Evolutionary conservation across 1,139 yeast species (phyloP), one percentile per base, ranked within the genome.

Genomic region (Blastobotrys arbuscula): DNA sequence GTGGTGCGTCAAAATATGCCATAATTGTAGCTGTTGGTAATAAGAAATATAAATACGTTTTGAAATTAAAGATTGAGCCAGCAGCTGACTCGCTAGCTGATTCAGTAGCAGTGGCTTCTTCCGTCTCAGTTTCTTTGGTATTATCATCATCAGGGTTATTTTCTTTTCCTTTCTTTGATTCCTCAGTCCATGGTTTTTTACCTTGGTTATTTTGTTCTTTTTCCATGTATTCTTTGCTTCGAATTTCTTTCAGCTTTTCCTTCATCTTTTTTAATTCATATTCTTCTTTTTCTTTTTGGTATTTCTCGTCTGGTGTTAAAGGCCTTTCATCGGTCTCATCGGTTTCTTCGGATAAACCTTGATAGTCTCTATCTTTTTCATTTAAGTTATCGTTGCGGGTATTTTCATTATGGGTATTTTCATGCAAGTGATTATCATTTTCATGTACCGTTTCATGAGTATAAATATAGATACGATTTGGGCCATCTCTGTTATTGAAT

Each of bases 1-100:
- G 30, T 12, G 48, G 42, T 21, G 48, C 50, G n/a, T 50, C 49
- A 19, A 50, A 21, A 13, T 35, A 38, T 5, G 44, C 21, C 44
- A 50, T 26, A 13, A 44, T 12, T 5, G 38, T 16, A 2, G 46
- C 48, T 5, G 42, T 12, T 30, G 51, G 51, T 20, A 42, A 36
- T 18, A 41, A 39, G 18, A 34, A 34, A 9, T 19, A 34, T 34
- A 34, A 19, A 16, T 15, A 38, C 9, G 23, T 15, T 16, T 30
- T 34, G n/a, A 28, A 30, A 4, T 5, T 19, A 3, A n/a, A n/a
- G n/a, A n/a, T 26, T 8, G 13, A 10, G 15, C 31, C 31, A 21
- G 42, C 42, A 5, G 6, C 31, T 8, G 31, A 15, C 16, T 21
- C 31, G 18, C 18, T 23, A 30, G 31, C 42, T 10, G 18, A 3